Base-by-base conservation (phyloP, 2,329 filamentous ascomycete genomes). In the Talaromyces albobiverticillius region DNA sequence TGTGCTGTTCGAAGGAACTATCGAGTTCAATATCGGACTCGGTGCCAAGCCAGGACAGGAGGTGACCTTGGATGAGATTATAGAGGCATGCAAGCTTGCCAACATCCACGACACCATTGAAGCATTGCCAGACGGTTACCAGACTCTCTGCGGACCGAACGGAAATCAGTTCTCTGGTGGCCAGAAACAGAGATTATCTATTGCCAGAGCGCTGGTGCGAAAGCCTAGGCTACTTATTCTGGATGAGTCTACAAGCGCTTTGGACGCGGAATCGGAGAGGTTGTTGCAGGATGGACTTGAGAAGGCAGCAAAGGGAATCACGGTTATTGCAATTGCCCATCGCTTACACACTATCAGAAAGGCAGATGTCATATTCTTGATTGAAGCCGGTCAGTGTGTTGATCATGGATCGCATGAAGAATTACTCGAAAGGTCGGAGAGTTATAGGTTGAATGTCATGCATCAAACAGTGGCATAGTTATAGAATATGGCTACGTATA, bases 321-420 rank as follows among this genome's bases (percentile, higher is more conserved):
- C 72, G 10, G 66, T 73, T 26, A 65, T 76, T 47, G 71, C 71
- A 2, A 74, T 75, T 57, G 70, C 72, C 2, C 72, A 75, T 60
- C 67, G 72, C 26, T 60, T 75, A 47, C 67, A 71, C 49, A 76
- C 73, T 13, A 73, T 75, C 10, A 62, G 66, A 49, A 64, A 64
- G 57, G 91, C 92, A 0, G 88, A 96, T 70, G 92, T 92, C 62
- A 96, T 96, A 60, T 89, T 95, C 20, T 57, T 74, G 20, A 71
- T 81, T 20, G 78, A 82, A 54, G 72, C 70, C 4, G 78, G 79
- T 1, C 67, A 65, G 16, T 76, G 75, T 51, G 75, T 76, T 4
- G 78, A 79, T 41, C 70, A 72, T 57, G 79, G 79, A 3, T 72
- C 71, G 26, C 79, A 81, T 64, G 67, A 71, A 16, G 76, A 81